These are phyloP conservation scores for Helotiales sp. DNA, from an alignment of 2,329 filamentous ascomycete species.

Conservation along the genomic window DNA sequence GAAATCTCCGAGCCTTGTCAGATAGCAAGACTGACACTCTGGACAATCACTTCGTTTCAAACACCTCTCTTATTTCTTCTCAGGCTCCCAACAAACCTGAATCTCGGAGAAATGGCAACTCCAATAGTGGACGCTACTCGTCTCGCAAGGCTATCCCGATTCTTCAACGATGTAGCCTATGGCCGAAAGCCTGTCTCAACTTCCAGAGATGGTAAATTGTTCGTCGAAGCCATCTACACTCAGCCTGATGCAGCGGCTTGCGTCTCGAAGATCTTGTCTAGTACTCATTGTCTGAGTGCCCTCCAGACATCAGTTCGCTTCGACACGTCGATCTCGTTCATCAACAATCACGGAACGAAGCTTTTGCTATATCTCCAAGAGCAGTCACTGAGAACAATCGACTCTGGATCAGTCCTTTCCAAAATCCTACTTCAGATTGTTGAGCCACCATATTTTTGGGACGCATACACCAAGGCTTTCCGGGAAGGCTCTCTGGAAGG, in stretches of 20 bases:
- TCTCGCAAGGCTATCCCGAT: slow-evolving; percentile 35
- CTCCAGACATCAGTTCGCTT: slow-evolving; percentile 45
- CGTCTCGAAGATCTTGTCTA: slow-evolving; percentile 42
- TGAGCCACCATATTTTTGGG: slow-evolving; percentile 53
- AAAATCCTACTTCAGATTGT: slow-evolving; percentile 47
- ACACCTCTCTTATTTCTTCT: not conserved
- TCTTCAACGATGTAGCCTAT: slow-evolving; percentile 41
- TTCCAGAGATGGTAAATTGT: slow-evolving; percentile 42
- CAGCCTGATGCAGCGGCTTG: slow-evolving; percentile 42
- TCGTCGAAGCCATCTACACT: slow-evolving; percentile 48
- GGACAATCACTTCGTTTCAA: not conserved
- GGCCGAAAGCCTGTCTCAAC: slow-evolving; percentile 41
- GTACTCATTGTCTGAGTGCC: slow-evolving; percentile 34
- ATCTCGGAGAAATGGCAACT: slow-evolving; percentile 4
- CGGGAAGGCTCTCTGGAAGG: slow-evolving; percentile 28
- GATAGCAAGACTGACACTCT: not conserved
- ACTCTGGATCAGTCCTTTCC: slow-evolving; percentile 38
- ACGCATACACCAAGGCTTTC: slow-evolving; percentile 34
- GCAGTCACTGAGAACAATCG: slow-evolving; percentile 24
- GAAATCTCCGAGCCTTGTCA: not conserved
- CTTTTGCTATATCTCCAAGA: slow-evolving; percentile 39
- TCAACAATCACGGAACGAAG: slow-evolving; percentile 40
- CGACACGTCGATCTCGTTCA: slow-evolving; percentile 42
- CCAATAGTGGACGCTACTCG: slow-evolving; percentile 11
- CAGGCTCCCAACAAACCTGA: not conserved